Percentiles rank a stretch among this genome's conserved stretches.
Conservation (phyloP, 306 rosid species). For the Castanopsis chinensis region DNA sequence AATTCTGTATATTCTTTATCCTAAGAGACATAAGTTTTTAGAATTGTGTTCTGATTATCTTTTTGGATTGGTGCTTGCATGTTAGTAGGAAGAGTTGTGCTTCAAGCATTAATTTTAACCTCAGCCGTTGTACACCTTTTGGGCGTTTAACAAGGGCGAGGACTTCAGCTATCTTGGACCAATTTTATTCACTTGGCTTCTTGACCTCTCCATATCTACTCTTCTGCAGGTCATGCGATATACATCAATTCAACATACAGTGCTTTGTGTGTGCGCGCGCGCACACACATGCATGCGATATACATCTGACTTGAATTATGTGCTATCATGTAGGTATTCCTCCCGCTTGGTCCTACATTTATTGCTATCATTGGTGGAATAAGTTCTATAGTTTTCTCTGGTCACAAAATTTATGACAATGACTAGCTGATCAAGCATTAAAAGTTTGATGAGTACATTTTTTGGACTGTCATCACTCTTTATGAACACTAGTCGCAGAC, state of each 20-base stretch:
- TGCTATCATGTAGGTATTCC: conserved; percentile 55
- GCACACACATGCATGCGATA: not conserved
- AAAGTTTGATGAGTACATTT: conserved; percentile 81
- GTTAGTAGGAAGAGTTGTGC: conserved; percentile 78
- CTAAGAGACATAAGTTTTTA: not conserved
- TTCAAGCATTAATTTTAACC: conserved; percentile 87
- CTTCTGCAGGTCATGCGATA: conserved; percentile 64
- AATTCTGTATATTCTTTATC: too few species aligned
- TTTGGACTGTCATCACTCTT: conserved; percentile 85
- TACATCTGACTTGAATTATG: conserved; percentile 15
- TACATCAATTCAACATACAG: too few species aligned
- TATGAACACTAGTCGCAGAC: too few species aligned
- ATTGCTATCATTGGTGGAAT: conserved; percentile 70
- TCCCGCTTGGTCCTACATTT: conserved; percentile 78
- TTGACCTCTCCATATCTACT: conserved; percentile 56
- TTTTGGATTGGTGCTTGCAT: conserved; percentile 37
- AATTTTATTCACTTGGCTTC: conserved; percentile 69
- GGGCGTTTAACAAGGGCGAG: conserved; percentile 98
- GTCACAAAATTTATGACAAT: conserved; percentile 78
- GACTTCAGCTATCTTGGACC: conserved; percentile 97
- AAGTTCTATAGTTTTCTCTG: conserved; percentile 81
- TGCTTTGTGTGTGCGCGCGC: not conserved
- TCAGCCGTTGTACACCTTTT: conserved; percentile 89
- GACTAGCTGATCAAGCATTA: conserved; percentile 85
- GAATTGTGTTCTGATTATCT: not conserved